Conservation (phyloP, 139 green algal species). For the Chlorella sp. region DNA sequence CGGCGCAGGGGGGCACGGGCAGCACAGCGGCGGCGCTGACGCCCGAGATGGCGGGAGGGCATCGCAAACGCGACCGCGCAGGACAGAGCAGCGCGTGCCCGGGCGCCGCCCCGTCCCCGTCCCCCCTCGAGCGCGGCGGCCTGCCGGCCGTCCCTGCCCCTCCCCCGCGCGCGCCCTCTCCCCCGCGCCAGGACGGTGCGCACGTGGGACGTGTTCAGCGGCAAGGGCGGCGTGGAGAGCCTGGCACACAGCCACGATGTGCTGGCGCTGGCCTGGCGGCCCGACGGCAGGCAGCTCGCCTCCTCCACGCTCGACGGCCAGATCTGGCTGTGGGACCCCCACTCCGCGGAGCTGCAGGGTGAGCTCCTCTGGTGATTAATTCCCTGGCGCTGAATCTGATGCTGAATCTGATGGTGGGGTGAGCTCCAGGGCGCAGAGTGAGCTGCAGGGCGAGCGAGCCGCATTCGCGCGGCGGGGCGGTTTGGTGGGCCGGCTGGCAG, state of each 20-base stretch:
- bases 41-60: no score
- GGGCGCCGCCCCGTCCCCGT: neutral
- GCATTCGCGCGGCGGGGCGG: no score
- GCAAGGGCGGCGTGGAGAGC: conserved; percentile 72
- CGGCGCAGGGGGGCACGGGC: neutral
- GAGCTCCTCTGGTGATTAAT: no score
- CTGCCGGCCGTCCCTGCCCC: neutral
- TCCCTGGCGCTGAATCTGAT: no score
- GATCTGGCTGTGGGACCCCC: conserved; percentile 94
- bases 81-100: no score
- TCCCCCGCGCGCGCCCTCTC: neutral
- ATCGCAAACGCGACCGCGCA: no score
- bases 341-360: conserved; percentile 73
- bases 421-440: no score
- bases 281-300: conserved; percentile 90
- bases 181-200: conserved; percentile 51
- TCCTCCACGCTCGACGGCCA: conserved; percentile 87
- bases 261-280: conserved; percentile 83
- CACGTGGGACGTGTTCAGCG: conserved; percentile 88
- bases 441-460: no score
- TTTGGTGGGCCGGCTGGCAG: no score
- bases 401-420: no score
- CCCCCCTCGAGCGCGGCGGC: neutral
- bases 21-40: neutral
- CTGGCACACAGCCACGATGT: conserved; percentile 93